Conservation (phyloP, 768 basidiomycete species). For the Mycena chlorophos region DNA sequence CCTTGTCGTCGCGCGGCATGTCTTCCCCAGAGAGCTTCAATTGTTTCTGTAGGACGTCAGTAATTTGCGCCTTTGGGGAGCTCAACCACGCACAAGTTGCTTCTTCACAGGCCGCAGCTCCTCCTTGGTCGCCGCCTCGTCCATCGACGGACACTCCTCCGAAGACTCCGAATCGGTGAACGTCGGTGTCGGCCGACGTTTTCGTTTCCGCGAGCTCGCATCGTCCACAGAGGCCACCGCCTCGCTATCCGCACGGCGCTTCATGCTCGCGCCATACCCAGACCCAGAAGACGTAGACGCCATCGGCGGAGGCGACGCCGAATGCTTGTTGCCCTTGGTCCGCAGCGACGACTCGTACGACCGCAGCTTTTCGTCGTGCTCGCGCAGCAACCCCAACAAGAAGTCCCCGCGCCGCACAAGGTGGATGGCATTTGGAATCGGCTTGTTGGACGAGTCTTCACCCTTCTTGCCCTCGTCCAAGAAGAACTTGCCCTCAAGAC, state of each 20-base stretch:
- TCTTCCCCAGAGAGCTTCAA: conserved; percentile 91
- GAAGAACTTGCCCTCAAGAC: conserved; percentile 92
- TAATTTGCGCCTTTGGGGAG: no score
- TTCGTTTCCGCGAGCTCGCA: conserved; percentile 68
- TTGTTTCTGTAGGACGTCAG: conserved; percentile 66
- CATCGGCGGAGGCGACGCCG: conserved; percentile 74
- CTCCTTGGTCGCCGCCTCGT: conserved; percentile 89
- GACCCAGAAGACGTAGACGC: conserved; percentile 64
- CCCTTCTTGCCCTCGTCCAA: conserved; percentile 96
- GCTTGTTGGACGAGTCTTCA: conserved; percentile 78
- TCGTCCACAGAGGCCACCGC: conserved; percentile 82
- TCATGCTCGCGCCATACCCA: conserved; percentile 57
- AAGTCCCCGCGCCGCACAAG: conserved; percentile 97
- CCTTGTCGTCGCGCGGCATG: conserved; percentile 94
- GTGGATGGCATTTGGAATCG: conserved; percentile 97
- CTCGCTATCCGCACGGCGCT: conserved; percentile 83
- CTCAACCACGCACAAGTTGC: conserved; percentile 68
- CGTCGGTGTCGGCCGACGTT: conserved; percentile 92
- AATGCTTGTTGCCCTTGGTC: conserved; percentile 69
- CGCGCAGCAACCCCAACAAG: conserved; percentile 77
- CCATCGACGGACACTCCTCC: conserved; percentile 95
- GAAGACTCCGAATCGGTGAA: conserved; percentile 95
- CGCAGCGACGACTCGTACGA: conserved; percentile 82
- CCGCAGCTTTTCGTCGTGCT: conserved; percentile 88
- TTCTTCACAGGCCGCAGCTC: conserved; percentile 95